Percentiles rank a stretch among this genome's conserved stretches.
Conservation (phyloP, 2,329 filamentous ascomycete species). For the Diaporthe citrichinensis region DNA sequence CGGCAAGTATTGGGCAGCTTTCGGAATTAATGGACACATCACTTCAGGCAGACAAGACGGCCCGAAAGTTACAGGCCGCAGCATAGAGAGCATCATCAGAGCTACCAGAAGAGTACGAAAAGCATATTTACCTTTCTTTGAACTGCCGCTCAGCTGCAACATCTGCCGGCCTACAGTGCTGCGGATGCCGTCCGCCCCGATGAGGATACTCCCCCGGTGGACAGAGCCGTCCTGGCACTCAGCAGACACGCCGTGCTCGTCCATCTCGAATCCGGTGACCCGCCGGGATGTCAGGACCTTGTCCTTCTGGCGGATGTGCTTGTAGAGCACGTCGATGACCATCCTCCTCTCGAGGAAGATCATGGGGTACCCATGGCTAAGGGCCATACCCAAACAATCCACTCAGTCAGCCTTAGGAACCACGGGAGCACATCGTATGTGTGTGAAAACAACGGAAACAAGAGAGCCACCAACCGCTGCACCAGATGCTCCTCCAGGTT, state of each 20-base stretch:
- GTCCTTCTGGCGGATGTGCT: conserved; percentile 51
- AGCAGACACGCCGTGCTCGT: background rate
- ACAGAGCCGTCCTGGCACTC: conserved; percentile 39
- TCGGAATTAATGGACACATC: background rate
- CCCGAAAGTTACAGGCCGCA: too few relatives aligned
- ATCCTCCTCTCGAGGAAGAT: conserved; percentile 55
- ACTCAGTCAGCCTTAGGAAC: background rate
- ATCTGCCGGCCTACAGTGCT: conserved; percentile 44
- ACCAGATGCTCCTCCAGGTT: conserved; percentile 30
- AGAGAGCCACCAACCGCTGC: conserved; percentile 15
- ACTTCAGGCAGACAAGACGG: background rate
- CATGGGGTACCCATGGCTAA: conserved; percentile 50
- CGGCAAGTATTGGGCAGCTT: background rate
- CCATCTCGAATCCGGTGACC: conserved; percentile 48
- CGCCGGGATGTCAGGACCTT: conserved; percentile 49
- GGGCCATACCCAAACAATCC: background rate
- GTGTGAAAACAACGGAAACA: too few relatives aligned
- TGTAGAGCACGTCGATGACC: conserved; percentile 52
- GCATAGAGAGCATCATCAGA: background rate
- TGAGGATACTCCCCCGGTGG: conserved; percentile 41
- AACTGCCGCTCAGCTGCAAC: conserved; percentile 24
- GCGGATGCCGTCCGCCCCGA: conserved; percentile 42
- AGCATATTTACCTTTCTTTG: background rate
- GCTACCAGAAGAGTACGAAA: background rate
- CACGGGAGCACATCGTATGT: background rate